Evolutionary conservation across 352 stramenopile genomes (phyloP).

Genomic region (Phytophthora hybrid): DNA sequence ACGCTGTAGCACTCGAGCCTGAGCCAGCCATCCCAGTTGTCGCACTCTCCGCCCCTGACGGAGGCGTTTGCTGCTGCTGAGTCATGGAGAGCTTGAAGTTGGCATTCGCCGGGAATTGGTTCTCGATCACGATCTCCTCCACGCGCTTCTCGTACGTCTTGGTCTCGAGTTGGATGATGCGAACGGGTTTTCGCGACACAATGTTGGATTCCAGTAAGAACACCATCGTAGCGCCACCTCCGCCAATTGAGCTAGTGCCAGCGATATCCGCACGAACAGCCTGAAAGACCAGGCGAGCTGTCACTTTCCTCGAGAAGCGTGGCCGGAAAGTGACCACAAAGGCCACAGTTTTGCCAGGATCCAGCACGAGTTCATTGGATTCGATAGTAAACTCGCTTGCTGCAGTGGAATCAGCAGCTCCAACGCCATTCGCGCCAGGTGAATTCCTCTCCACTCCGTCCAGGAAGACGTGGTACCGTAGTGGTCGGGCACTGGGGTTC

Average conservation of each 20-base stretch:
- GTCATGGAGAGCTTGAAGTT: constrained; percentile 83
- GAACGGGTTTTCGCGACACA: constrained; percentile 73
- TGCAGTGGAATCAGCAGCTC: background rate
- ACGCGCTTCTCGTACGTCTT: constrained; percentile 82
- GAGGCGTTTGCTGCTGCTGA: constrained; percentile 42
- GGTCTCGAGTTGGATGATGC: constrained; percentile 82
- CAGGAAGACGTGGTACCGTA: constrained; percentile 92
- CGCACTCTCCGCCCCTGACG: constrained; percentile 7
- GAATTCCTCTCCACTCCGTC: constrained; percentile 47
- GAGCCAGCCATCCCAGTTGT: constrained; percentile 2
- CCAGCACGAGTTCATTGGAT: constrained; percentile 70
- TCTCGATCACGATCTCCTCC: constrained; percentile 87
- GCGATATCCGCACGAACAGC: constrained; percentile 55
- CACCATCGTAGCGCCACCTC: constrained; percentile 83
- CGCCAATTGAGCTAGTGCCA: constrained; percentile 26
- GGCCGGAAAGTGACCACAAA: constrained; percentile 89
- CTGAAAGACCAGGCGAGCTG: constrained; percentile 91
- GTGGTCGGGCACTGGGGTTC: constrained; percentile 85
- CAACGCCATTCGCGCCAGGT: background rate
- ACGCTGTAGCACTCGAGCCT: background rate
- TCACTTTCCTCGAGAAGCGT: constrained; percentile 87
- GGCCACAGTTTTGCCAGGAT: constrained; percentile 72
- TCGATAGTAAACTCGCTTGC: constrained; percentile 81
- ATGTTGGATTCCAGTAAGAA: constrained; percentile 92
- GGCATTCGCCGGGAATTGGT: constrained; percentile 81